Evolutionary conservation across 495 filamentous ascomycete genomes (phyloP).

Genomic region (Penicillium pulvis): DNA sequence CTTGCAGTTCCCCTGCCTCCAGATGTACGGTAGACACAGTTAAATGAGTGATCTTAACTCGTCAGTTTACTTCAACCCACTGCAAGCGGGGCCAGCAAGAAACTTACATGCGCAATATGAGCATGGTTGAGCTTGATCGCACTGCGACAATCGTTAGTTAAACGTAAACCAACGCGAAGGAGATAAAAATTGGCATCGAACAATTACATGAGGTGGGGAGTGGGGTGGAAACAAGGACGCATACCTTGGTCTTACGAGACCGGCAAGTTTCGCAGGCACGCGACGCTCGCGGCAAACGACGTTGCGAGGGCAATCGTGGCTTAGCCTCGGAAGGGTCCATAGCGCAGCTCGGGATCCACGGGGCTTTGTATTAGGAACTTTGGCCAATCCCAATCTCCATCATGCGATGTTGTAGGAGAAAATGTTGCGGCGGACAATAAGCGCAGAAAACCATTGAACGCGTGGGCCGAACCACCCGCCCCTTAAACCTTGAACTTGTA

Average conservation of each 20-base stretch:
- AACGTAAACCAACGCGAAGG: background rate
- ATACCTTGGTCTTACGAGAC: constrained; percentile 30
- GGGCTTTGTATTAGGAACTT: background rate
- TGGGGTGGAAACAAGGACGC: background rate
- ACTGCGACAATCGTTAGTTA: constrained; percentile 7
- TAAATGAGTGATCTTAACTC: constrained; percentile 26
- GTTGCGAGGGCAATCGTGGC: constrained; percentile 15
- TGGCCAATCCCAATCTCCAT: background rate
- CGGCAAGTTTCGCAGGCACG: constrained; percentile 31
- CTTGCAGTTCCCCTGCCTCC: constrained; percentile 4
- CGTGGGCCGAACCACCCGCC: background rate
- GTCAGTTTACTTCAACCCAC: constrained; percentile 5
- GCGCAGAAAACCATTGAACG: background rate
- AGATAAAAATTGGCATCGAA: background rate
- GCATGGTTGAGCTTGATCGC: constrained; percentile 30
- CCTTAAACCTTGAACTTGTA: background rate
- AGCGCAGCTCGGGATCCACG: background rate
- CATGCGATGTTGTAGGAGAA: background rate
- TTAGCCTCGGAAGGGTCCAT: constrained; percentile 8
- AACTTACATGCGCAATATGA: constrained; percentile 31
- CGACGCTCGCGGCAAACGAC: constrained; percentile 31
- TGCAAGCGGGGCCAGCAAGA: background rate
- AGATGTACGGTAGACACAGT: constrained; percentile 23
- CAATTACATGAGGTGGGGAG: background rate
- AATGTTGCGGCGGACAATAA: background rate